Evolutionary conservation across 1,284 basidiomycete species (phyloP), one percentile per base, ranked within the genome.

Genomic region (Cutaneotrichosporon dermatis): DNA sequence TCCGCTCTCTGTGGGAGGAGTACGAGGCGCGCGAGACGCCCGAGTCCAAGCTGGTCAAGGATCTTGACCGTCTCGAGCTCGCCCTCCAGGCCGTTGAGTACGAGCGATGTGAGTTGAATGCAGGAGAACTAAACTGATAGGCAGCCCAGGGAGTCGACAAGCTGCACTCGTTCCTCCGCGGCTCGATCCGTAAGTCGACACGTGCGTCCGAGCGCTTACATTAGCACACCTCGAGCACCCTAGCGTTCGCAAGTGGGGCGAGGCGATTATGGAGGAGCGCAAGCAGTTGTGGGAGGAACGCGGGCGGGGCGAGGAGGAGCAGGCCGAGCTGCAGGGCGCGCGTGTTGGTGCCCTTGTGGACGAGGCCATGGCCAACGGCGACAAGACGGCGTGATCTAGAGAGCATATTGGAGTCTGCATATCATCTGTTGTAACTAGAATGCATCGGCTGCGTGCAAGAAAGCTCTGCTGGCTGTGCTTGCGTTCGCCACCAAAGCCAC

Each of bases 31-130:
- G 89, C 4, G 71, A 83, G 69, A 90, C 89, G 0, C 79, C 85
- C 9, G 95, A 98, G 77, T 89, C 92, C 0, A 86, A 83, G 65
- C 89, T 97, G 66, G 94, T 98, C 60, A 98, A 99, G 71, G 88
- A 99, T 75, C 82, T 98, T 10, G 95, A 99, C 75, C 83, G 92
- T 10, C 87, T 97, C 61, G 95, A 99, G 76, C 88, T 99, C 83
- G 89, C 90, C 3, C 80, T 89, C 8, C 83, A 84, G 70, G 82
- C 79, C 0, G 77, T 82, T 40, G 83, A 84, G 69, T 84, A 82
- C 63, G 81, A 82, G 66, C 65, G 77, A 62, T 75, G 80, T 80
- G 50, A 68, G 80, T 73, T 9, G 11, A 4, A 8, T 36, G 8
- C 6, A 13, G 11, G 35, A 37, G 10, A 6, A 6, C 6, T 4